Conservation (phyloP, 345 rosid genomes). For the Citrus sinensis region DNA sequence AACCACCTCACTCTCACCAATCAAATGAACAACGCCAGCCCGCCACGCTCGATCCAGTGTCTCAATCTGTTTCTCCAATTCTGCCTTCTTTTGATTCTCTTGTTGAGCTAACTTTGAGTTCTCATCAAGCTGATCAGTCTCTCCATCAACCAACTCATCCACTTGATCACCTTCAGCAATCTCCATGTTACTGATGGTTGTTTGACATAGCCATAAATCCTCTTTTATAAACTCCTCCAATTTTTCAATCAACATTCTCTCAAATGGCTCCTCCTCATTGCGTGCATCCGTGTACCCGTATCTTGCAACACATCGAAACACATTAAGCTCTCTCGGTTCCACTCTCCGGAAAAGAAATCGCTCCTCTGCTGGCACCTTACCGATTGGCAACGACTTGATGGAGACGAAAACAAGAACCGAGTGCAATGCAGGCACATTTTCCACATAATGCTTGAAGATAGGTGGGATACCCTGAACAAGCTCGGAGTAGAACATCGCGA, state of each 20-base stretch:
- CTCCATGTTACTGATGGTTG: neutral
- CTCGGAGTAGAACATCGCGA: slow-evolving; percentile 44
- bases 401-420: slow-evolving; percentile 44
- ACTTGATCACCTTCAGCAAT: neutral
- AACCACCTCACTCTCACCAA: slow-evolving; percentile 48
- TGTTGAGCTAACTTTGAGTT: neutral
- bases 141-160: neutral
- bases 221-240: slow-evolving; percentile 33
- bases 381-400: slow-evolving; percentile 32
- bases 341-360: slow-evolving; percentile 38
- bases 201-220: slow-evolving; percentile 9
- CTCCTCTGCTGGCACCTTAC: slow-evolving; percentile 31
- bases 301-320: slow-evolving; percentile 42
- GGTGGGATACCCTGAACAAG: slow-evolving; percentile 42
- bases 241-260: slow-evolving; percentile 22
- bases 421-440: slow-evolving; percentile 33
- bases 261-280: slow-evolving; percentile 28
- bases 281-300: slow-evolving; percentile 40
- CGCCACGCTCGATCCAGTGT: slow-evolving; percentile 34
- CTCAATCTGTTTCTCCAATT: slow-evolving; percentile 22
- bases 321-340: slow-evolving; percentile 21
- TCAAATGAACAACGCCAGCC: slow-evolving; percentile 41
- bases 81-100: slow-evolving; percentile 9
- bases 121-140: neutral
- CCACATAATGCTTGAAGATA: slow-evolving; percentile 37